Base-by-base conservation (phyloP, 768 basidiomycete genomes). In the Galerina sulciceps region DNA sequence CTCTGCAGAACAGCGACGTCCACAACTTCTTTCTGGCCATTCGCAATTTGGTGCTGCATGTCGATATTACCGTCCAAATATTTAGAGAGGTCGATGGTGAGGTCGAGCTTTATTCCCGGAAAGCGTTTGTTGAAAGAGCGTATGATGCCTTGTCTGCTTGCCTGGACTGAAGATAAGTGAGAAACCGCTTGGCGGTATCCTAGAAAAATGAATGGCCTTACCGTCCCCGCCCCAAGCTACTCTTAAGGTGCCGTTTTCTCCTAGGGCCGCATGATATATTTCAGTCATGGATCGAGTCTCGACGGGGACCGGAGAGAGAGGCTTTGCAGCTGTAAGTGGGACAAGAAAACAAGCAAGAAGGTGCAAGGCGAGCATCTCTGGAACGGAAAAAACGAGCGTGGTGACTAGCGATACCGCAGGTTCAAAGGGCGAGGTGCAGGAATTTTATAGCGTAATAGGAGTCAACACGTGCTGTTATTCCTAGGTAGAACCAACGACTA, bases 171-270 rank as follows among this genome's bases (percentile, higher is more conserved):
- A 36, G 18, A 20, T 26, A 13, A 11, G 20, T 31, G 26, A 40
- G 15, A 9, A 34, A 13, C 26, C 26, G 23, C 42, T 37, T 15
- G 40, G 49, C 49, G 18, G 1, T 22, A n/a, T 51, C 8, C 2
- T 46, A 5, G 18, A 51, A 14, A 31, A 41, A 41, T 11, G 11
- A 37, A 42, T 37, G 3, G 15, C 38, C 63, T 40, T 61, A 70
- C 69, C 61, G 46, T 70, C 69, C 22, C 69, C 69, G 6, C 69
- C 69, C 69, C 69, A 70, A 17, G 64, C 65, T 15, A 70, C 63
- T 8, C 54, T 57, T 15, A 70, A 47, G 18, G 51, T 61, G 5
- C 60, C 58, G 2, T 55, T 53, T 52, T 70, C 69, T 31, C 60
- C 51, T 31, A 55, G 59, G 18, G 69, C 67, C 2, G 62, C 65